These are phyloP conservation scores for Fusarium coffeatum DNA, from an alignment of 2,329 filamentous ascomycete species.

Conservation along the genomic window DNA sequence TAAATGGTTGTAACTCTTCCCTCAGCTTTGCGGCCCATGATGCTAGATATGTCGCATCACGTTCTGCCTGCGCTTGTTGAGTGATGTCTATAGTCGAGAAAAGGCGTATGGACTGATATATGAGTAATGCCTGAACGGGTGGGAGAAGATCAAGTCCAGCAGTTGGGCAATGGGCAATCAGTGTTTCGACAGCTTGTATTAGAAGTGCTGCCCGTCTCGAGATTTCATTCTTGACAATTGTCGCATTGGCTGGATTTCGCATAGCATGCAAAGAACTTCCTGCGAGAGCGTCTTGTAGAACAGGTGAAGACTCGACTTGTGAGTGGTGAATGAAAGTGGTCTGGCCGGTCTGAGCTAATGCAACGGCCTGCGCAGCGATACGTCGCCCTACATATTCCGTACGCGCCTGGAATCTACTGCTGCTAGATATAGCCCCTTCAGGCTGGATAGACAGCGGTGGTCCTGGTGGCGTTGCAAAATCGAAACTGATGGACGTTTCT, in stretches of 20 bases:
- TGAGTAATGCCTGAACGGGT: not conserved
- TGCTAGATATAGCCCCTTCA: accelerated
- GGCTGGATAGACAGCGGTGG: not conserved
- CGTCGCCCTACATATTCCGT: not conserved
- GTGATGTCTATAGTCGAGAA: not conserved
- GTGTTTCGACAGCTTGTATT: not conserved
- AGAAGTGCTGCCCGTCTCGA: not conserved
- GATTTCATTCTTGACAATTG: not conserved
- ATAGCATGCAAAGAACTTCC: not conserved
- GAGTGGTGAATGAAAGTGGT: not conserved
- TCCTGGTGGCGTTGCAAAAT: not conserved
- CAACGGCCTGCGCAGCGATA: not conserved
- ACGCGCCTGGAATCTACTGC: not conserved
- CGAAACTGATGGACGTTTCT: accelerated
- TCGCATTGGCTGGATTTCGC: not conserved
- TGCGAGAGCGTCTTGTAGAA: not conserved
- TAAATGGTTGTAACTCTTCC: accelerated
- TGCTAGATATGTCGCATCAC: not conserved
- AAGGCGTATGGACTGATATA: not conserved
- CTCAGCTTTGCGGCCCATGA: not conserved
- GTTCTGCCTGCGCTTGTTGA: not conserved
- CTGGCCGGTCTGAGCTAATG: not conserved
- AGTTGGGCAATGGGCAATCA: not conserved
- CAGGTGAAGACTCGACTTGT: not conserved
- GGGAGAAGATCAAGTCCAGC: not conserved